Conservation (phyloP, 257 asterid species). For the Gardenia jasminoides region DNA sequence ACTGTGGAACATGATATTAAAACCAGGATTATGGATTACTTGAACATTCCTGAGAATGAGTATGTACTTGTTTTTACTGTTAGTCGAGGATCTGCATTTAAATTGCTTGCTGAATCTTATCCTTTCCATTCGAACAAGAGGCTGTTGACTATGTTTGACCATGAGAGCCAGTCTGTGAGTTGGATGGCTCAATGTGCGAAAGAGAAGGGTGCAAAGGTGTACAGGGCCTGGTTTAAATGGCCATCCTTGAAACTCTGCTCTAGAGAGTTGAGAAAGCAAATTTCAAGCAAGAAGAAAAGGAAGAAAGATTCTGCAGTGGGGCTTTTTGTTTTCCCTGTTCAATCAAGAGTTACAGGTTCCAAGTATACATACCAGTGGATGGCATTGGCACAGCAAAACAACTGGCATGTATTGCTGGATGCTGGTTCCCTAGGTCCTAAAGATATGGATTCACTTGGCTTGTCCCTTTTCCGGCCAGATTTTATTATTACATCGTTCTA, state of each 20-base stretch:
- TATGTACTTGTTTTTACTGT: slow-evolving; percentile 38
- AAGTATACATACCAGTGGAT: slow-evolving; percentile 41
- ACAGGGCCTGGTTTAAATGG: slow-evolving; percentile 33
- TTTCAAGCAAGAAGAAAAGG: slow-evolving; percentile 26
- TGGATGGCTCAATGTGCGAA: slow-evolving; percentile 35
- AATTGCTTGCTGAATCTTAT: slow-evolving; percentile 35
- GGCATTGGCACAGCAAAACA: slow-evolving; percentile 35
- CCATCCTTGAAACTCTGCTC: slow-evolving; percentile 35
- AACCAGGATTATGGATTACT: slow-evolving; percentile 32
- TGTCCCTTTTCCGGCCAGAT: slow-evolving; percentile 37
- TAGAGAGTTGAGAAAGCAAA: slow-evolving; percentile 32
- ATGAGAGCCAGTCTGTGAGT: slow-evolving; percentile 37
- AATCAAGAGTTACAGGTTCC: slow-evolving; percentile 35
- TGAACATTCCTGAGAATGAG: slow-evolving; percentile 38
- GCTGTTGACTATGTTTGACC: slow-evolving; percentile 42
- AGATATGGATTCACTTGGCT: slow-evolving; percentile 36
- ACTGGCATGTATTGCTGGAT: slow-evolving; percentile 38
- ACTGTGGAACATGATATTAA: slow-evolving; percentile 38
- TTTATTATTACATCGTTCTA: slow-evolving; percentile 36
- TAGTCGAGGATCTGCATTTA: slow-evolving; percentile 38
- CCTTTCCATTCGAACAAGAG: slow-evolving; percentile 33
- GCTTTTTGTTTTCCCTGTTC: slow-evolving; percentile 40
- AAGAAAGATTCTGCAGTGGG: slow-evolving; percentile 32
- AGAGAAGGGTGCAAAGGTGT: slow-evolving; percentile 35
- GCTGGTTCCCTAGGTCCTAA: slow-evolving; percentile 41